Base-by-base conservation (phyloP, 2,329 filamentous ascomycete genomes). In the Fusarium sp. region DNA sequence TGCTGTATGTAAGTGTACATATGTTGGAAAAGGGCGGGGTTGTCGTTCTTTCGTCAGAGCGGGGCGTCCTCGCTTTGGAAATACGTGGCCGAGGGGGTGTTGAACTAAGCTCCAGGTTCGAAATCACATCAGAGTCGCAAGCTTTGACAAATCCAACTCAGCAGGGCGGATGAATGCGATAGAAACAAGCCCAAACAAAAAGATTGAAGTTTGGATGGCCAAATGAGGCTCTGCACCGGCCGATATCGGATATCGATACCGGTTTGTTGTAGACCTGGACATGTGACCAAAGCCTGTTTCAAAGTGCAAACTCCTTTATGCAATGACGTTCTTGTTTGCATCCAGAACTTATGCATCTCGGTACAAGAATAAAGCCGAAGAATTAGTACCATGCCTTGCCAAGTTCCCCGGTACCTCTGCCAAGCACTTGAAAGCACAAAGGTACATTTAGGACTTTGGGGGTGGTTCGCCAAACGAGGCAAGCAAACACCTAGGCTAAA, bases 11-110 rank as follows among this genome's bases (percentile, higher is more conserved):
- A 58, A 63, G 22, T 39, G 44, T 51, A 28, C 26, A 6, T 28
- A 35, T 28, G 22, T 39, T 45, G 48, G 30, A 50, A 48, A 60
- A 47, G 39, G 56, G 66, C 26, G 56, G 47, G 59, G 48, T 48
- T 47, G 32, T 22, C 22, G 30, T 32, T 26, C 18, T 30, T 45
- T 44, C 24, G n/a, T 35, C 18, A 28, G 36, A 54, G 51, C 45
- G 45, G 59, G 67, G 67, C 66, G 66, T 54, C 36, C 15, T 51
- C 64, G 42, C 32, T 41, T 67, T 59, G 56, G n/a, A 59, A n/a
- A 45, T 50, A 24, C 17, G 22, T 17, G 7, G n/a, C 30, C 20
- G 22, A 44, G 35, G 47, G 26, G 26, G 26, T 26, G 26, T 26
- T 26, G 26, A 26, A 26, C 26, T 26, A 26, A 26, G 26, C 26